Conservation (phyloP, 2,329 filamentous ascomycete species). For the Epichloe sp. region DNA sequence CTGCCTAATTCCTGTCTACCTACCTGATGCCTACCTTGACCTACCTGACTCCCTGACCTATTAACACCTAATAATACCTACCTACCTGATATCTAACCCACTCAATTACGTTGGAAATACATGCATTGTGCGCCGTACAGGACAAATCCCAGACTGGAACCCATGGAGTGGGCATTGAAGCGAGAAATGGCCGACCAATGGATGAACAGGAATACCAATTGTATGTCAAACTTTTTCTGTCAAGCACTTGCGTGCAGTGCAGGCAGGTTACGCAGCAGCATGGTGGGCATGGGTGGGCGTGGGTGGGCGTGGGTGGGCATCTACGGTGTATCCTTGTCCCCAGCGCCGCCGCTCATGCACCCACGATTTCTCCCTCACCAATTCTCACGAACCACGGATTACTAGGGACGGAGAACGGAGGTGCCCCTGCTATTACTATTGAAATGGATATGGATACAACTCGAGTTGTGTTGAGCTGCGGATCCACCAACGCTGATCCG, state of each 20-base stretch:
- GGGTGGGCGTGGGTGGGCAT: conserved; percentile 2
- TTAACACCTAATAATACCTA: too few species aligned
- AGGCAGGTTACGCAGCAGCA: conserved; percentile 7
- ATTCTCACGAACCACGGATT: conserved; percentile 10
- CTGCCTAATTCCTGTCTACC: too few species aligned
- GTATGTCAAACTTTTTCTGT: conserved; percentile 5
- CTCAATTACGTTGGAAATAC: too few species aligned
- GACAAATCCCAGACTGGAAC: conserved; percentile 1
- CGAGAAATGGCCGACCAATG: conserved; percentile 5
- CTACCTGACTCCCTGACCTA: too few species aligned
- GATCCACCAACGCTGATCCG: conserved; percentile 9
- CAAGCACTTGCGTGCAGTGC: conserved; percentile 3
- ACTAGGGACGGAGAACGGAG: conserved; percentile 1
- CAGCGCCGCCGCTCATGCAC: conserved; percentile 7
- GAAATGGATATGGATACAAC: conserved; percentile 4
- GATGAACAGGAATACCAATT: conserved; percentile 2
- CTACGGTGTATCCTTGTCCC: conserved; percentile 6
- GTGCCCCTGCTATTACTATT: not conserved
- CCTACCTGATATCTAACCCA: too few species aligned
- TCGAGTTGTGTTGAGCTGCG: conserved; percentile 6
- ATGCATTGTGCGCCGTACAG: too few species aligned
- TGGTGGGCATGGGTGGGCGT: too few species aligned
- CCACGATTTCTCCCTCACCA: conserved; percentile 6
- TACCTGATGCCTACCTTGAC: too few species aligned
- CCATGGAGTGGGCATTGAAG: conserved; percentile 3